Conservation (phyloP, 352 stramenopile species). For the Phytophthora quininea region DNA sequence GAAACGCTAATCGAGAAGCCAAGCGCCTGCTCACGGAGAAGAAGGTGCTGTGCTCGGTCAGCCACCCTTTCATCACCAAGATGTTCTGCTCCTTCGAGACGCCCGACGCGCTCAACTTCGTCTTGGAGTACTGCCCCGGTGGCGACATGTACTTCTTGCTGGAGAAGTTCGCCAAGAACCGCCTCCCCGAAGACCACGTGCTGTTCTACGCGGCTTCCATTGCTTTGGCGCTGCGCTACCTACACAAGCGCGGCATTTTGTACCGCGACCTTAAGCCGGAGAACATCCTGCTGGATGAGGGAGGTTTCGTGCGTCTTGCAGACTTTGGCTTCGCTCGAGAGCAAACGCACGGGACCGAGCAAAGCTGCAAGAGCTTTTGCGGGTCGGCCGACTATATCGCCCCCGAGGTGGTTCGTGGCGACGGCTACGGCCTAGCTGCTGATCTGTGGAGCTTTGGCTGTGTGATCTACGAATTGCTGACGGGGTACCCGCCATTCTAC, state of each 20-base stretch:
- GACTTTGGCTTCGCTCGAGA: slow-evolving; percentile 85
- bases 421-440: slow-evolving; percentile 74
- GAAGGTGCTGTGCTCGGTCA: slow-evolving; percentile 94
- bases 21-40: slow-evolving; percentile 95
- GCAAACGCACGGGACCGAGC: slow-evolving; percentile 56
- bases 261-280: slow-evolving; percentile 93
- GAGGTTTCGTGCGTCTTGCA: slow-evolving; percentile 89
- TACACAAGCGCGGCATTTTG: slow-evolving; percentile 79
- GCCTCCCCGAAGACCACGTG: slow-evolving; percentile 92
- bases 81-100: slow-evolving; percentile 94
- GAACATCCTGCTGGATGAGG: slow-evolving; percentile 89
- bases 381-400: slow-evolving; percentile 87
- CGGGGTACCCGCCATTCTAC: slow-evolving; percentile 94
- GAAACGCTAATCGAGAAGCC: slow-evolving; percentile 47
- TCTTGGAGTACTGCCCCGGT: slow-evolving; percentile 98
- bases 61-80: slow-evolving; percentile 98
- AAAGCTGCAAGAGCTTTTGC: slow-evolving; percentile 82
- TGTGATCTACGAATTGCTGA: slow-evolving; percentile 86
- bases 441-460: slow-evolving; percentile 92
- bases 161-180: slow-evolving; percentile 89
- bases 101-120: slow-evolving; percentile 95
- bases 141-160: slow-evolving; percentile 96
- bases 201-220: slow-evolving; percentile 98
- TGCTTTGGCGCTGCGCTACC: slow-evolving; percentile 92
- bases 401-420: slow-evolving; percentile 76